phyloP scores from a whole-genome alignment of 139 green algal genomes.

The Chlamydomonas asymmetrica region DNA sequence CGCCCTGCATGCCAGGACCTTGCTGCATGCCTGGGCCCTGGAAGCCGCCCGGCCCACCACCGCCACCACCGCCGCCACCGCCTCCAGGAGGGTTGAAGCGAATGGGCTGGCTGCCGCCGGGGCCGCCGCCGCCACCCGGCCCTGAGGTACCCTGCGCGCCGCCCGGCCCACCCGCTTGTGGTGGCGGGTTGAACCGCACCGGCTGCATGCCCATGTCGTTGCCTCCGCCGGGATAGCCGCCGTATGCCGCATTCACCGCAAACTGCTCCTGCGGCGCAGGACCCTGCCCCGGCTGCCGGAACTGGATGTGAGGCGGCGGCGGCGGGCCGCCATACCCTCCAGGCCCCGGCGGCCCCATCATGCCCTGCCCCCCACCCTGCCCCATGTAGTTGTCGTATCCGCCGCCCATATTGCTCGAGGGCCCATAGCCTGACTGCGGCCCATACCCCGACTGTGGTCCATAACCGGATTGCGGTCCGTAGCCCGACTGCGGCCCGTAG shows the following conservation, averaged over 20 bases:
- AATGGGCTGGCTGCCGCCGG: too few species aligned
- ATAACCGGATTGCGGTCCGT: conserved; percentile 11
- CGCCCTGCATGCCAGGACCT: too few species aligned
- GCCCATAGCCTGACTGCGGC: background rate
- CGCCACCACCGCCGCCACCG: too few species aligned
- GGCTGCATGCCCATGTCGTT: background rate
- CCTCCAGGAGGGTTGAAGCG: too few species aligned
- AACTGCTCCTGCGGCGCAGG: too few species aligned
- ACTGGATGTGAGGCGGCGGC: background rate
- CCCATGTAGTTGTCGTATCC: background rate
- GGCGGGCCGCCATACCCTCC: background rate
- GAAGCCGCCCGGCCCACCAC: too few species aligned
- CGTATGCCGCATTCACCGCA: too few species aligned
- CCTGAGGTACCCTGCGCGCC: too few species aligned
- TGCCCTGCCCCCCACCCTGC: background rate
- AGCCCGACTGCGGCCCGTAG: conserved; percentile 8
- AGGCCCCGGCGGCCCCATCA: background rate
- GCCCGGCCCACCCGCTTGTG: too few species aligned
- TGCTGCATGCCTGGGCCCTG: too few species aligned
- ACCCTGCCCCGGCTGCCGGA: background rate
- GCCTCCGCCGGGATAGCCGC: background rate
- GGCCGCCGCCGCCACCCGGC: too few species aligned
- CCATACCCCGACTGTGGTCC: conserved; percentile 1
- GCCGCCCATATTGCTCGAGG: background rate
- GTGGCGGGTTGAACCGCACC: conserved; percentile 23